Percentiles rank a stretch among this genome's conserved stretches.
These are phyloP conservation scores for Aureobasidium leucospermi DNA, from an alignment of 2,329 filamentous ascomycete species.

Conservation along the genomic window DNA sequence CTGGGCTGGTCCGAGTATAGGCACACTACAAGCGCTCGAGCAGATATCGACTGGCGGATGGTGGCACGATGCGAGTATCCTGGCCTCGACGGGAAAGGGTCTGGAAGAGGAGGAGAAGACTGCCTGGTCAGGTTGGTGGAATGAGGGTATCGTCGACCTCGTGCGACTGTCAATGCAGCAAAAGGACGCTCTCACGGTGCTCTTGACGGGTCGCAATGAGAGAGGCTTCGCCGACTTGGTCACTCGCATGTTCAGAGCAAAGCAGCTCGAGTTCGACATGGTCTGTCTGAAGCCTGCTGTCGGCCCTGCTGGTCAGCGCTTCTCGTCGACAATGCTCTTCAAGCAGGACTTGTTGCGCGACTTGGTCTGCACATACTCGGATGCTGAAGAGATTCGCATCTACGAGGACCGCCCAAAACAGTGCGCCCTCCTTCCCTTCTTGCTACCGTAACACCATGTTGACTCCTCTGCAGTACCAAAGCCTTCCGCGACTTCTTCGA, in stretches of 20 bases:
- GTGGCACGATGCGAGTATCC: slow-evolving; percentile 91
- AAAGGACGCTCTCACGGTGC: slow-evolving; percentile 73
- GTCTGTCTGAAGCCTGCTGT: slow-evolving; percentile 78
- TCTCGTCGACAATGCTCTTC: slow-evolving; percentile 80
- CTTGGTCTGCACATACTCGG: slow-evolving; percentile 76
- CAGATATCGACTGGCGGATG: slow-evolving; percentile 78
- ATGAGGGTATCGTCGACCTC: slow-evolving; percentile 74
- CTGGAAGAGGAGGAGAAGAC: slow-evolving; percentile 71
- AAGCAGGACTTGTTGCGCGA: slow-evolving; percentile 79
- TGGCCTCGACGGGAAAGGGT: slow-evolving; percentile 79
- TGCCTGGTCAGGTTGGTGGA: slow-evolving; percentile 94
- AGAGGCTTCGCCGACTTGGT: slow-evolving; percentile 69
- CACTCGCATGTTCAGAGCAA: slow-evolving; percentile 71
- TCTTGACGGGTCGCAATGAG: slow-evolving; percentile 82
- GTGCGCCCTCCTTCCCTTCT: neutral
- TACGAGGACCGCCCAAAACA: slow-evolving; percentile 59
- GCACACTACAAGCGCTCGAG: slow-evolving; percentile 67
- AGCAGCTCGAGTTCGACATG: slow-evolving; percentile 79
- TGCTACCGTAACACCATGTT: neutral
- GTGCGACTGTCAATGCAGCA: slow-evolving; percentile 75
- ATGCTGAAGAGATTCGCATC: slow-evolving; percentile 70
- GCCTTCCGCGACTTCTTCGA: slow-evolving; percentile 79
- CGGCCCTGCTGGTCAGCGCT: slow-evolving; percentile 71
- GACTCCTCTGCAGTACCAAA: slow-evolving; percentile 44
- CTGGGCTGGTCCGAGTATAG: slow-evolving; percentile 74